Percentiles rank a stretch among this genome's conserved stretches.
phyloP scores from a whole-genome alignment of 2,329 filamentous ascomycete species.

The Alternaria ventricosa region DNA sequence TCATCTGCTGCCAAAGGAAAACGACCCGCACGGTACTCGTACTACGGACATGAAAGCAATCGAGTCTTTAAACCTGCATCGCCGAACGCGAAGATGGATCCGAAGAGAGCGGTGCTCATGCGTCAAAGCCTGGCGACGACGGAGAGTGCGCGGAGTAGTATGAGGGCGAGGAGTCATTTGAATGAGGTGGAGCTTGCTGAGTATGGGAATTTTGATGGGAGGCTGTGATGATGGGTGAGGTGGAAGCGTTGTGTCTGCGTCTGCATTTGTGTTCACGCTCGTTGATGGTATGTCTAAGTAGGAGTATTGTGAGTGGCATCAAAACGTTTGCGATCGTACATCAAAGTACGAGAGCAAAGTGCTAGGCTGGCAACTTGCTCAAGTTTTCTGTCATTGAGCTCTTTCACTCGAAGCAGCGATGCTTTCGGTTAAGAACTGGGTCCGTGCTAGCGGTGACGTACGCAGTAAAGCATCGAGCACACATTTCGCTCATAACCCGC shows the following conservation, averaged over 20 bases:
- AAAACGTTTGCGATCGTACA: too few species aligned
- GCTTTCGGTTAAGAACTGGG: not conserved
- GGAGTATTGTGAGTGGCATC: not conserved
- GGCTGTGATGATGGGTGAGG: not conserved
- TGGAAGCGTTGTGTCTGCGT: too few species aligned
- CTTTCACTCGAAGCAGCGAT: not conserved
- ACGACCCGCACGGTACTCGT: conserved; percentile 24
- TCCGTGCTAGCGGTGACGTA: not conserved
- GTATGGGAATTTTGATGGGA: conserved; percentile 32
- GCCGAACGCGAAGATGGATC: conserved; percentile 16
- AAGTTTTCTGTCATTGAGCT: not conserved
- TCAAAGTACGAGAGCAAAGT: too few species aligned
- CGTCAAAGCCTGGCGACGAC: conserved; percentile 27
- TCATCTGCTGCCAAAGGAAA: conserved; percentile 32
- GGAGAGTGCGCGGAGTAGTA: conserved; percentile 36
- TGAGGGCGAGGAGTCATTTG: conserved; percentile 35
- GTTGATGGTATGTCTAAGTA: not conserved
- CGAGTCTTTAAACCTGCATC: conserved; percentile 13
- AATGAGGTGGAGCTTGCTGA: conserved; percentile 38
- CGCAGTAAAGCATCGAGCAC: too few species aligned
- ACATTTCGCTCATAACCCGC: too few species aligned
- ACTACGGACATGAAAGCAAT: conserved; percentile 19
- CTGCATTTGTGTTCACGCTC: not conserved
- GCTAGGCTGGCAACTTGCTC: too few species aligned
- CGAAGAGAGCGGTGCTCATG: conserved; percentile 26